Base-by-base conservation (phyloP, 345 rosid species). In the Camelina laxa region DNA sequence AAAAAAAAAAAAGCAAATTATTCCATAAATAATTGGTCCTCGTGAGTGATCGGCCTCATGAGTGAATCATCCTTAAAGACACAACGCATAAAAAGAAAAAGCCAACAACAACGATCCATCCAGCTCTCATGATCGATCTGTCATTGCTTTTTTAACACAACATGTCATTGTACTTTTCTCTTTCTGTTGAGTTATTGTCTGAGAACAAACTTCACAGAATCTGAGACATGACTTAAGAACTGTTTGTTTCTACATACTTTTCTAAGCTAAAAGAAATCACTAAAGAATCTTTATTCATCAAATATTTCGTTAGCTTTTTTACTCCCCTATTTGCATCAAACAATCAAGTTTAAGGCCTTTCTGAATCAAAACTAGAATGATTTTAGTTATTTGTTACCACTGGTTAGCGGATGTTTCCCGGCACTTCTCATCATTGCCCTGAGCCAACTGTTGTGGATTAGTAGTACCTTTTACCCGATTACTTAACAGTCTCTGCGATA, bases 351-450 rank as follows among this genome's bases (percentile, higher is more conserved):
- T 41, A 51, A 27, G 39, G 24, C 21, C 36, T 53, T 42, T 14
- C 36, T 44, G 31, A 13, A 38, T 67, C 24, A 30, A 19, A n/a
- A 38, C 48, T 60, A 59, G 39, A 41, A 60, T 41, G 56, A 31
- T 14, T 10, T 19, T 53, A 57, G 13, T 38, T 14, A 5, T 35
- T 22, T 36, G 55, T 86, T 86, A 86, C 96, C 97, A 91, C 63
- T 94, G 92, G 79, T 94, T 94, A 73, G 97, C 92, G 33, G 87
- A 81, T 64, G 95, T 85, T 57, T 88, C 97, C 77, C 93, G 78
- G 55, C 80, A 84, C 57, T 75, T 81, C 69, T 85, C 81, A 71
- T 92, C 93, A 54, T 84, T 89, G 3, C 84, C 90, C 14, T 63
- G 67, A 44, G 83, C 80, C 56, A 87, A 79, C 82, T 82, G 92